These are phyloP conservation scores for Camillea tinctor DNA, from an alignment of 2,329 filamentous ascomycete species.

Conservation along the genomic window DNA sequence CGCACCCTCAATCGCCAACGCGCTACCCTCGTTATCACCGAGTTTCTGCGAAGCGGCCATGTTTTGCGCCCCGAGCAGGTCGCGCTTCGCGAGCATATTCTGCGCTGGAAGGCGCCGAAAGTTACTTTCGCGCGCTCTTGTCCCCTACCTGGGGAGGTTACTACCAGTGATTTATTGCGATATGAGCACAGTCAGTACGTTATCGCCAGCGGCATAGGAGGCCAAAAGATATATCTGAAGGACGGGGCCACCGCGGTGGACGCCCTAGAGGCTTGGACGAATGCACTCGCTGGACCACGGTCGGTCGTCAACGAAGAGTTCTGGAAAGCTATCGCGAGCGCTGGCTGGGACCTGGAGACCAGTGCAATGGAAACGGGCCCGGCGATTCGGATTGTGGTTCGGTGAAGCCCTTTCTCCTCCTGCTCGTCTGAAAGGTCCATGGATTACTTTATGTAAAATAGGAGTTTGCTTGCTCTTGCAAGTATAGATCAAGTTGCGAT, in stretches of 20 bases:
- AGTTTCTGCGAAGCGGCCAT: constrained; percentile 48
- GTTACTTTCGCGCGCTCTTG: constrained; percentile 39
- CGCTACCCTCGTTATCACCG: constrained; percentile 72
- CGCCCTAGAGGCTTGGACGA: constrained; percentile 38
- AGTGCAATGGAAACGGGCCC: constrained; percentile 65
- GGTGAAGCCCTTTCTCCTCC: constrained; percentile 15
- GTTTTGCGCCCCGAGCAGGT: constrained; percentile 66
- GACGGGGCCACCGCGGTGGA: constrained; percentile 44
- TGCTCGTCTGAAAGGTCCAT: not conserved
- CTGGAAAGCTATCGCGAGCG: constrained; percentile 39
- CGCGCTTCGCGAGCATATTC: constrained; percentile 60
- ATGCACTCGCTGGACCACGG: constrained; percentile 34
- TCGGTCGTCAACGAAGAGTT: constrained; percentile 40
- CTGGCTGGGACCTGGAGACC: constrained; percentile 66
- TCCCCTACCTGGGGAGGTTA: constrained; percentile 20
- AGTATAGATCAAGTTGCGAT: not conserved
- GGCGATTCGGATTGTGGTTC: constrained; percentile 41
- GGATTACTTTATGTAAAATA: not conserved
- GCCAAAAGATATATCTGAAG: constrained; percentile 63
- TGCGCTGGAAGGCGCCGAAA: constrained; percentile 51
- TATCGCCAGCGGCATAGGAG: constrained; percentile 52
- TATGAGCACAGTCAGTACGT: constrained; percentile 58
- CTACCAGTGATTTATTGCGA: constrained; percentile 41
- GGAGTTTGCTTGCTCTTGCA: not conserved
- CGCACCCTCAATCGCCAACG: constrained; percentile 82